phyloP scores from a whole-genome alignment of 441 rosid genomes.

The Arabidopsis lyrata region DNA sequence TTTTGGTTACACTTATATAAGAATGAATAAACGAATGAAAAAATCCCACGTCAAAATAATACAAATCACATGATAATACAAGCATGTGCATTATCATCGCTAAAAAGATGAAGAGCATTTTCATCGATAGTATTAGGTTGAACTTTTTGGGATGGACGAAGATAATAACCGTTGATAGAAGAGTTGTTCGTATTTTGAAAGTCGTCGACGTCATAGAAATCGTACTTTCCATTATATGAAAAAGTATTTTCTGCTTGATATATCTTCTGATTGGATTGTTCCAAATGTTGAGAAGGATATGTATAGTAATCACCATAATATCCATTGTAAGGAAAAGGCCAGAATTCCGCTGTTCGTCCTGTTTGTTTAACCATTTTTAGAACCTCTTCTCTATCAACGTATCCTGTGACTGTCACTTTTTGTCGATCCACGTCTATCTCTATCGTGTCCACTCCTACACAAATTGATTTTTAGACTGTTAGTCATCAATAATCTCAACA shows the following conservation, averaged over 20 bases:
- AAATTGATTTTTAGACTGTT: background rate
- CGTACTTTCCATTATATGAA: conserved; percentile 67
- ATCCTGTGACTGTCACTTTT: conserved; percentile 81
- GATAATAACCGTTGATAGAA: conserved; percentile 19
- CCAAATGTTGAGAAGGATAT: conserved; percentile 56
- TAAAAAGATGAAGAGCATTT: conserved; percentile 72
- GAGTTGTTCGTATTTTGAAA: background rate
- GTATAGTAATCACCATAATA: conserved; percentile 66
- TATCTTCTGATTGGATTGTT: conserved; percentile 50
- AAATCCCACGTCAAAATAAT: background rate
- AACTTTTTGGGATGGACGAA: conserved; percentile 38
- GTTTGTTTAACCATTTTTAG: conserved; percentile 75
- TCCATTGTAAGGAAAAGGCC: conserved; percentile 81
- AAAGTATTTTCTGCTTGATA: conserved; percentile 32
- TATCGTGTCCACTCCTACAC: conserved; percentile 72
- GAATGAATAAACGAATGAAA: conserved; percentile 15
- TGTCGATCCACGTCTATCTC: conserved; percentile 79
- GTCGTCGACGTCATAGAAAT: conserved; percentile 53
- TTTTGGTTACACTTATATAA: background rate
- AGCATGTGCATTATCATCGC: conserved; percentile 88
- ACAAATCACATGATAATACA: conserved; percentile 59
- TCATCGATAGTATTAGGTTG: conserved; percentile 46
- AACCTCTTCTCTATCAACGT: conserved; percentile 71
- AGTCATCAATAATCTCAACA: background rate
- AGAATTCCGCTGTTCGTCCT: conserved; percentile 74